These are phyloP conservation scores for Mortierella alpina DNA, from an alignment of 192 early-diverging fungal species.

Conservation along the genomic window DNA sequence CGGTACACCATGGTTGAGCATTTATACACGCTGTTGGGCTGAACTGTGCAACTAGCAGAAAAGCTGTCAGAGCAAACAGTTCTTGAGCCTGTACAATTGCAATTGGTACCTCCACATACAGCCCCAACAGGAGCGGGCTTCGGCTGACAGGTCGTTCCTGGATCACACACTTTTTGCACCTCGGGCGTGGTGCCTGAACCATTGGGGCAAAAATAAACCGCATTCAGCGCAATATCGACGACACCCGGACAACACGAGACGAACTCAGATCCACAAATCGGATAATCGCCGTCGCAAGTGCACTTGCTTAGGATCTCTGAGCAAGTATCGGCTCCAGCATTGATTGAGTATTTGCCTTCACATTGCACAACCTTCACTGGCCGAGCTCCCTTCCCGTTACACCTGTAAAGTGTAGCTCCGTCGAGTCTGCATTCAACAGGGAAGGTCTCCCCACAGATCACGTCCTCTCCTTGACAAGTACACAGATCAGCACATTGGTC, in stretches of 20 bases:
- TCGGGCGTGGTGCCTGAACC: not conserved
- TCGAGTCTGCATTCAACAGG: not conserved
- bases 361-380: not conserved
- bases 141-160: not conserved
- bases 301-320: not conserved
- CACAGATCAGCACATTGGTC: slow-evolving; percentile 1
- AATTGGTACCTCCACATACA: slow-evolving; percentile 1
- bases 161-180: not conserved
- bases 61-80: slow-evolving; percentile 4
- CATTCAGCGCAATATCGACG: not conserved
- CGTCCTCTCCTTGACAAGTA: not conserved
- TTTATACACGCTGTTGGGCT: slow-evolving; percentile 8
- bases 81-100: not conserved
- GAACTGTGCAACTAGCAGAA: not conserved
- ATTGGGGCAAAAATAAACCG: not conserved
- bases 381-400: not conserved
- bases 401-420: not conserved
- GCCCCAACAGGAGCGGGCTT: not conserved
- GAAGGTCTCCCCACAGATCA: slow-evolving; percentile 1
- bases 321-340: not conserved
- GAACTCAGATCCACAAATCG: slow-evolving; percentile 4
- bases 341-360: not conserved
- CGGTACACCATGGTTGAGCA: not conserved
- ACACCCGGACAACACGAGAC: not conserved
- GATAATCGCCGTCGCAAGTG: not conserved